A percentile compares a stretch with the other conserved stretches of the same genome.
These are phyloP conservation scores for Mycena galericulata DNA, from an alignment of 768 basidiomycete genomes.

Conservation along the genomic window DNA sequence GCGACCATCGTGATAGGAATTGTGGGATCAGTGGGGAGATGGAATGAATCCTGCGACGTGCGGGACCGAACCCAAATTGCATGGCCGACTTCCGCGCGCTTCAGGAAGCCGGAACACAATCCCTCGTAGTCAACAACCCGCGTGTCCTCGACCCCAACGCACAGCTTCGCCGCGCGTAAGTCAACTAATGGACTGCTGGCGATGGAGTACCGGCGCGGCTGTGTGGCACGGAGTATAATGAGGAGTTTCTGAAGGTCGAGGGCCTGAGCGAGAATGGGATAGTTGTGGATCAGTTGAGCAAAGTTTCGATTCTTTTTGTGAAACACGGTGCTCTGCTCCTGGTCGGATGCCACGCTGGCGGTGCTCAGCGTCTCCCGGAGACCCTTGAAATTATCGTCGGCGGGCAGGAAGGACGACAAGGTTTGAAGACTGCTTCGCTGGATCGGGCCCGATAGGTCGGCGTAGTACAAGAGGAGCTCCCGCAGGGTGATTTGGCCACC, in stretches of 20 bases:
- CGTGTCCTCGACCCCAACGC: constrained; percentile 23
- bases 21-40: constrained; percentile 24
- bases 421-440: constrained; percentile 21
- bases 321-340: background rate
- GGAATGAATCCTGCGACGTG: constrained; percentile 25
- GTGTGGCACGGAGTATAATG: constrained; percentile 19
- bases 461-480: constrained; percentile 25
- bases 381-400: constrained; percentile 19
- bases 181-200: constrained; percentile 29
- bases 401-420: constrained; percentile 14
- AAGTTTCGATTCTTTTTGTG: constrained; percentile 29
- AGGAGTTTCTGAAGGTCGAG: constrained; percentile 25
- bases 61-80: constrained; percentile 22
- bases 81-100: constrained; percentile 15
- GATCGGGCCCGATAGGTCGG: constrained; percentile 24
- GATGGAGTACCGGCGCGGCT: constrained; percentile 29
- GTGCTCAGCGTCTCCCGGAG: constrained; percentile 4
- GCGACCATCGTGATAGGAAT: constrained; percentile 27
- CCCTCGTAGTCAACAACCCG: constrained; percentile 21
- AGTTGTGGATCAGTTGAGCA: constrained; percentile 13
- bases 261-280: constrained; percentile 17
- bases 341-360: constrained; percentile 9
- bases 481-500: constrained; percentile 25
- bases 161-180: constrained; percentile 11
- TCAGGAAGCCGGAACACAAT: constrained; percentile 28